These are phyloP conservation scores for Fusarium oligoseptatum DNA, from an alignment of 2,329 filamentous ascomycete species.

Conservation along the genomic window DNA sequence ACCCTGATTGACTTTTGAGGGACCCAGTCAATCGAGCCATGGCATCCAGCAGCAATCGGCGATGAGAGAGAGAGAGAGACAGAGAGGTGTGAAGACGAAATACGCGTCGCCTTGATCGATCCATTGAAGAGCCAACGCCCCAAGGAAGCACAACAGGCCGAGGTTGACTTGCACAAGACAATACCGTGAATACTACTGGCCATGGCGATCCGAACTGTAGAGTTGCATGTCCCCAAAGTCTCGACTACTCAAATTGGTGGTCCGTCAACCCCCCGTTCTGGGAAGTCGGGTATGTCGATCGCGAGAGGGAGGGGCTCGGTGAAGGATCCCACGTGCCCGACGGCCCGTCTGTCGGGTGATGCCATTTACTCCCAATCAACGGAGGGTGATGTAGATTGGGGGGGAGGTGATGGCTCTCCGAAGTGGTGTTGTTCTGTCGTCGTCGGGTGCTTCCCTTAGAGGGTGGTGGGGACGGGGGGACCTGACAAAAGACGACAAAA, in stretches of 20 bases:
- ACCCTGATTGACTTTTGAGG: conserved; percentile 10
- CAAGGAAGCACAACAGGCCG: conserved; percentile 13
- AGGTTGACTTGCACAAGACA: conserved; percentile 9
- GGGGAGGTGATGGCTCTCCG: conserved; percentile 7
- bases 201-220: conserved; percentile 1
- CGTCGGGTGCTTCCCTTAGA: neutral
- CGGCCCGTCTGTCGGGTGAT: conserved; percentile 41
- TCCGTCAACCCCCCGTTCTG: conserved; percentile 24
- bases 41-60: neutral
- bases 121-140: neutral
- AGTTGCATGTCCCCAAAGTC: conserved; percentile 21
- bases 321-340: conserved; percentile 40
- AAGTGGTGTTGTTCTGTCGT: conserved; percentile 25
- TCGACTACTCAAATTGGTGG: conserved; percentile 24
- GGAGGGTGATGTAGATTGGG: conserved; percentile 13
- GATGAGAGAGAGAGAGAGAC: neutral
- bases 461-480: neutral
- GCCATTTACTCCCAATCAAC: conserved; percentile 29
- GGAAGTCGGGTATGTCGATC: conserved; percentile 35
- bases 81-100: neutral
- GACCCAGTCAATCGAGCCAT: neutral
- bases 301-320: conserved; percentile 31
- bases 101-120: neutral
- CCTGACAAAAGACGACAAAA: neutral
- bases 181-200: neutral